A percentile compares a stretch with the other conserved stretches of the same genome.
Conservation (phyloP, 2,329 filamentous ascomycete genomes). For the Myriangium duriaei region DNA sequence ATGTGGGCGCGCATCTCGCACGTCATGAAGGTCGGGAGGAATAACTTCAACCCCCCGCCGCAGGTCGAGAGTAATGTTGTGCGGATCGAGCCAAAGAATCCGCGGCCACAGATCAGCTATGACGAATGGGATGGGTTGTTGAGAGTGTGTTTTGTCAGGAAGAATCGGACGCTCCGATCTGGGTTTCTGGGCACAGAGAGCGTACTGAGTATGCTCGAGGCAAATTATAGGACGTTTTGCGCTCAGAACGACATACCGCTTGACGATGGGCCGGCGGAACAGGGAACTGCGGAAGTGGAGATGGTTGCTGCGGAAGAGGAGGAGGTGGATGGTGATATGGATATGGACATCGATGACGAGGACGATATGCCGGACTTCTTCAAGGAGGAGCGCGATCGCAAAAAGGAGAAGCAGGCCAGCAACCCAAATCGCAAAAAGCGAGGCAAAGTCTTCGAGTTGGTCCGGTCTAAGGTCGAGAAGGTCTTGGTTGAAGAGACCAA, state of each 20-base stretch:
- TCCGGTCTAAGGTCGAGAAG: slow-evolving; percentile 76
- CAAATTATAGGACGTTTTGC: slow-evolving; percentile 84
- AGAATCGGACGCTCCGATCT: slow-evolving; percentile 80
- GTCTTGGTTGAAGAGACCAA: slow-evolving; percentile 72
- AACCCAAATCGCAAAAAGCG: slow-evolving; percentile 55
- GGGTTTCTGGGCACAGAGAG: slow-evolving; percentile 70
- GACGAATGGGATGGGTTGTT: slow-evolving; percentile 92
- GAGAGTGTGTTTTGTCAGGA: slow-evolving; percentile 68
- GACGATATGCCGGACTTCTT: slow-evolving; percentile 78
- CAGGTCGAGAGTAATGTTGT: slow-evolving; percentile 87
- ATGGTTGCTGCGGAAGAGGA: slow-evolving; percentile 29
- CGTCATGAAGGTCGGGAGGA: slow-evolving; percentile 87
- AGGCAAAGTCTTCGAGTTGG: slow-evolving; percentile 66
- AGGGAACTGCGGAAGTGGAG: slow-evolving; percentile 31
- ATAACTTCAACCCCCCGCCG: slow-evolving; percentile 93
- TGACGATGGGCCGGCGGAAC: slow-evolving; percentile 48
- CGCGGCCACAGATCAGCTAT: slow-evolving; percentile 77
- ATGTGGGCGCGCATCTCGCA: slow-evolving; percentile 67
- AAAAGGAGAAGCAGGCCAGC: slow-evolving; percentile 41
- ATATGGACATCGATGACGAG: slow-evolving; percentile 44
- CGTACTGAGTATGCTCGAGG: slow-evolving; percentile 69
- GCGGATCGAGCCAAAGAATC: slow-evolving; percentile 74
- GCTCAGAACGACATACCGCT: slow-evolving; percentile 70
- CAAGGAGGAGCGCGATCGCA: slow-evolving; percentile 47
- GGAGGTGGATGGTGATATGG: slow-evolving; percentile 35